These are phyloP conservation scores for Rhinocladiella mackenziei DNA, from an alignment of 2,329 filamentous ascomycete species.

Conservation along the genomic window DNA sequence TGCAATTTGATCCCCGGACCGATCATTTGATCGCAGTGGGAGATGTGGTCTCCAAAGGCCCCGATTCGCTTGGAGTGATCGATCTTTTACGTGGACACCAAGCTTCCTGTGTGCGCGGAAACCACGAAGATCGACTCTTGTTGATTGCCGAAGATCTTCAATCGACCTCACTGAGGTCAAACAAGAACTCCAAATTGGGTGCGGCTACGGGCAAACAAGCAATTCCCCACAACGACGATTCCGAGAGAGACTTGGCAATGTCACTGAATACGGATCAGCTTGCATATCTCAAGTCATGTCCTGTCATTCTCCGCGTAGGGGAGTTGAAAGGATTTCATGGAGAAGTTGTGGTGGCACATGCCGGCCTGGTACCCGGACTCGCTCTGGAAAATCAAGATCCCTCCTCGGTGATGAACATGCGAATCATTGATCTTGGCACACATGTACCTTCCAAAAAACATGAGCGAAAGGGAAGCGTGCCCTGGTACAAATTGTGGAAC, in stretches of 20 bases:
- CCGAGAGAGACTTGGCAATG: conserved; percentile 53
- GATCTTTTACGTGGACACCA: conserved; percentile 67
- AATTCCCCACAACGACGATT: conserved; percentile 32
- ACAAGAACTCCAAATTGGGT: conserved; percentile 4
- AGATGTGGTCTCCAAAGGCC: conserved; percentile 81
- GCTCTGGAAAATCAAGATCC: conserved; percentile 68
- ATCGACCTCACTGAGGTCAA: conserved; percentile 26
- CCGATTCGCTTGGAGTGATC: conserved; percentile 74
- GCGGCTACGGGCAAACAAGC: neutral
- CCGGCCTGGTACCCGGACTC: conserved; percentile 74
- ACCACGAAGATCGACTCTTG: conserved; percentile 87
- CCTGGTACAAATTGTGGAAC: conserved; percentile 64
- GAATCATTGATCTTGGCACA: conserved; percentile 64
- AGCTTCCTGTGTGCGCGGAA: conserved; percentile 81
- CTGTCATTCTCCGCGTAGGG: conserved; percentile 75
- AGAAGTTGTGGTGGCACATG: conserved; percentile 71
- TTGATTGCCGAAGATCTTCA: conserved; percentile 53
- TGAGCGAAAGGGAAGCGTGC: conserved; percentile 49
- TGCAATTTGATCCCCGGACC: conserved; percentile 55
- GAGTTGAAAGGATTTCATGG: conserved; percentile 56
- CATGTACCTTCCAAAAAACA: conserved; percentile 50
- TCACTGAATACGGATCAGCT: conserved; percentile 59
- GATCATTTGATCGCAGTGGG: conserved; percentile 76
- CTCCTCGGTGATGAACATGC: conserved; percentile 86
- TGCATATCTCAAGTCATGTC: conserved; percentile 65